Evolutionary conservation across 495 filamentous ascomycete genomes (phyloP).

Genomic region (Immersiella caudata): DNA sequence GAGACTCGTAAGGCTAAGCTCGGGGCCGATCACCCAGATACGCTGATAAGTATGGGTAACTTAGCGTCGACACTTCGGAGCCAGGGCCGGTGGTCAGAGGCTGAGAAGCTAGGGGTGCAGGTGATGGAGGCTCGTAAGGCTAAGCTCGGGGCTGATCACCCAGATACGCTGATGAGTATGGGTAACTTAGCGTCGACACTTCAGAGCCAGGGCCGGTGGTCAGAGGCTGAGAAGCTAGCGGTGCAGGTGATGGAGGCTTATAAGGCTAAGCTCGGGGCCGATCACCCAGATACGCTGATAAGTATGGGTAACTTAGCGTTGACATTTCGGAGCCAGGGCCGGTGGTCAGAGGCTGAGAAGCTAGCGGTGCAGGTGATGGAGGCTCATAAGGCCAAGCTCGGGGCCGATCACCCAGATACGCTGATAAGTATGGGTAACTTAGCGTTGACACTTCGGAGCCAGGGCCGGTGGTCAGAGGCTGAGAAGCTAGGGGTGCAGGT

Average conservation of each 20-base stretch:
- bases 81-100: conserved; percentile 5
- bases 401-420: conserved; percentile 35
- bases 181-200: background rate
- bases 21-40: too few species aligned
- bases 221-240: conserved; percentile 16
- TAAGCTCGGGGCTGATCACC: conserved; percentile 36
- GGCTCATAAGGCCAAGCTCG: conserved; percentile 31
- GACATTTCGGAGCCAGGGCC: conserved; percentile 10
- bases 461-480: conserved; percentile 21
- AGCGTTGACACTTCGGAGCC: background rate
- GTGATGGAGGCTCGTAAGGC: conserved; percentile 26
- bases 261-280: conserved; percentile 35
- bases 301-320: background rate
- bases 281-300: conserved; percentile 29
- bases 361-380: conserved; percentile 10
- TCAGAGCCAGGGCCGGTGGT: conserved; percentile 9
- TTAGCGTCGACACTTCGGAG: too few species aligned
- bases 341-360: conserved; percentile 20
- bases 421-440: conserved; percentile 2
- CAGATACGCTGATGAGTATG: conserved; percentile 1
- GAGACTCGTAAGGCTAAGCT: too few species aligned
- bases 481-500: background rate
- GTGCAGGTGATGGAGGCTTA: conserved; percentile 19
- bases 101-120: background rate
- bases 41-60: too few species aligned